Evolutionary conservation across 768 basidiomycete species (phyloP), one percentile per base, ranked within the genome.

Genomic region (Coprinopsis marcescibilis): DNA sequence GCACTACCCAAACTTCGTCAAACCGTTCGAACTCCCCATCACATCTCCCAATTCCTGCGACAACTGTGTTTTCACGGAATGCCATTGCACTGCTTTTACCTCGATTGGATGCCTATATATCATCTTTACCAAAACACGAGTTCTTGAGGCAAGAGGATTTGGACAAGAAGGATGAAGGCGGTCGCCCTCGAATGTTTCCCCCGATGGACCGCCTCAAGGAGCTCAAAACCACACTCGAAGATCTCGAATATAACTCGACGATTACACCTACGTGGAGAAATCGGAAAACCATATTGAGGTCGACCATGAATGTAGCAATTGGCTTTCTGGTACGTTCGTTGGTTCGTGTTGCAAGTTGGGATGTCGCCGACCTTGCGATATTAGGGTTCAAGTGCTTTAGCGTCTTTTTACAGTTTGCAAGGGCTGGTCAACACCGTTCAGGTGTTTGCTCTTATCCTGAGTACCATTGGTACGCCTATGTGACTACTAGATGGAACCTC

Each of bases 141-240:
- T 78, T 85, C 47, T 24, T 42, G n/a, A 47, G 35, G 14, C 48
- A 50, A 37, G 54, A 53, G 13, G 59, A 60, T 45, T 51, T 45
- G 2, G 55, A 49, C 20, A 55, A 59, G 26, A 19, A 7, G 46
- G 38, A 29, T 19, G 24, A 19, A 19, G 41, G 11, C 80, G 80
- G 74, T 86, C 86, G 52, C 72, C 73, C 43, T 84, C 84, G 4
- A 68, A 80, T 81, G 74, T 86, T 87, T 53, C 72, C 73, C 43
- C 85, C 84, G 4, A 68, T 86, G 72, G 75, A 83, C 34, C 66
- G 63, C 21, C 63, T 87, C 27, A 68, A 65, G 4, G 68, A 68
- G 21, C 60, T 72, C 1, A 73, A 73, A 7, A 68, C 62, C 50
- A 71, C 73, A 3, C 58, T 86, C 11, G 78, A 78, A 17, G 80